phyloP scores from a whole-genome alignment of 2,329 filamentous ascomycete species.

The Colletotrichum liriopes region DNA sequence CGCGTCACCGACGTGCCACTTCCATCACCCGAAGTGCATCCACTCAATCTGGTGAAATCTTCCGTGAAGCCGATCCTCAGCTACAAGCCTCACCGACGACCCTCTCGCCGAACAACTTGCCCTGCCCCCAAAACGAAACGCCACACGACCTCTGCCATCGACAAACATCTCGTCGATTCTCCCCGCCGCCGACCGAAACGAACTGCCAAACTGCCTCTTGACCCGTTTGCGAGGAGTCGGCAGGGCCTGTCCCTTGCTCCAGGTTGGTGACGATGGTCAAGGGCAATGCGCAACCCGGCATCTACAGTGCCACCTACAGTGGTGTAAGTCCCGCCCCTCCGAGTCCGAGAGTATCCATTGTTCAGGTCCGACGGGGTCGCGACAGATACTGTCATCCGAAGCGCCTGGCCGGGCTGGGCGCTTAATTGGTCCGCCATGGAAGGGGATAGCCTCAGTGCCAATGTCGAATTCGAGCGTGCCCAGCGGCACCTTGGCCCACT shows the following conservation, averaged over 20 bases:
- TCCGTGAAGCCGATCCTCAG: conserved; percentile 33
- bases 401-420: background rate
- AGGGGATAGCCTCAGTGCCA: conserved; percentile 32
- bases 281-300: conserved; percentile 60
- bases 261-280: conserved; percentile 61
- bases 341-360: background rate
- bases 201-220: conserved; percentile 24
- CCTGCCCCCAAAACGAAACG: background rate
- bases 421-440: conserved; percentile 7
- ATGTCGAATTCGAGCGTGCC: conserved; percentile 8
- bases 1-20: conserved; percentile 42
- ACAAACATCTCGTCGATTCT: background rate
- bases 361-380: too few relatives aligned
- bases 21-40: conserved; percentile 31
- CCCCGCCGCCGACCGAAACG: conserved; percentile 1
- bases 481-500: background rate
- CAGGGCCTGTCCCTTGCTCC: conserved; percentile 41
- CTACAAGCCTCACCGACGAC: conserved; percentile 28
- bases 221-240: conserved; percentile 8
- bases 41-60: conserved; percentile 39
- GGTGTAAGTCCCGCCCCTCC: conserved; percentile 66
- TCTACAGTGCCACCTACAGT: conserved; percentile 80
- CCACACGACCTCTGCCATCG: conserved; percentile 2
- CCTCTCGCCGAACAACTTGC: conserved; percentile 18
- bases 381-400: background rate